Evolutionary conservation across 83 land plant genomes (phyloP).

Genomic region (Picea engelmannii): DNA sequence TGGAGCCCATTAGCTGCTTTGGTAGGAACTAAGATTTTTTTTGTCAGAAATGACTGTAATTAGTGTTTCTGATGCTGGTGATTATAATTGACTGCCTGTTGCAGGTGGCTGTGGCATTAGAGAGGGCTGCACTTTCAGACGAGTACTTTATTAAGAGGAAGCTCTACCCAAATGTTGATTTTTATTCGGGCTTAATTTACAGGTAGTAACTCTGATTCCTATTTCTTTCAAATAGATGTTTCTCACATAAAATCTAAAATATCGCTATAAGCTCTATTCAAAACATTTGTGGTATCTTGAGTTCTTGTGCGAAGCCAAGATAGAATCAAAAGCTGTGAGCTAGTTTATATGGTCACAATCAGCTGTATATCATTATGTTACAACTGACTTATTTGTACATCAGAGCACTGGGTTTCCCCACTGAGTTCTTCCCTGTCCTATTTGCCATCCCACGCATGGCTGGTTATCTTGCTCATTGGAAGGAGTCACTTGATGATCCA

Average conservation of each 20-base stretch:
- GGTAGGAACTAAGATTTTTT: background rate
- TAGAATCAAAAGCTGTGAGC: slow-evolving; percentile 1
- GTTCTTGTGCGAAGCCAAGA: background rate
- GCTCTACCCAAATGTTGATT: slow-evolving; percentile 98
- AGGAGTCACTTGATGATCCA: slow-evolving; percentile 94
- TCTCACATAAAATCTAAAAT: background rate
- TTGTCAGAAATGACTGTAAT: no score
- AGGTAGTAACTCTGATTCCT: slow-evolving; percentile 42
- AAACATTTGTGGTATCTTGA: background rate
- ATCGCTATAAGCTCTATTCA: background rate
- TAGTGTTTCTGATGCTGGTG: background rate
- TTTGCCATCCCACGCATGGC: slow-evolving; percentile 99
- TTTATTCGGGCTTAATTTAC: slow-evolving; percentile 98
- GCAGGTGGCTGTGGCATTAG: slow-evolving; percentile 98
- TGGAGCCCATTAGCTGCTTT: background rate
- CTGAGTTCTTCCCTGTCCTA: slow-evolving; percentile 93
- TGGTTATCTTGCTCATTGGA: slow-evolving; percentile 98
- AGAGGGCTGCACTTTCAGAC: slow-evolving; percentile 97
- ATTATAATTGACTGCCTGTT: slow-evolving; percentile 17
- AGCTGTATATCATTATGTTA: background rate
- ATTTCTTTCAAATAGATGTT: background rate
- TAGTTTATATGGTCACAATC: background rate
- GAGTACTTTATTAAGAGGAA: slow-evolving; percentile 96
- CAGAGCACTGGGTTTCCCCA: slow-evolving; percentile 97
- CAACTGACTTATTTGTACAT: slow-evolving; percentile 1